Percentiles rank a stretch among this genome's conserved stretches.
Evolutionary conservation across 768 basidiomycete species (phyloP).

Genomic region (Lyophyllum decastes): DNA sequence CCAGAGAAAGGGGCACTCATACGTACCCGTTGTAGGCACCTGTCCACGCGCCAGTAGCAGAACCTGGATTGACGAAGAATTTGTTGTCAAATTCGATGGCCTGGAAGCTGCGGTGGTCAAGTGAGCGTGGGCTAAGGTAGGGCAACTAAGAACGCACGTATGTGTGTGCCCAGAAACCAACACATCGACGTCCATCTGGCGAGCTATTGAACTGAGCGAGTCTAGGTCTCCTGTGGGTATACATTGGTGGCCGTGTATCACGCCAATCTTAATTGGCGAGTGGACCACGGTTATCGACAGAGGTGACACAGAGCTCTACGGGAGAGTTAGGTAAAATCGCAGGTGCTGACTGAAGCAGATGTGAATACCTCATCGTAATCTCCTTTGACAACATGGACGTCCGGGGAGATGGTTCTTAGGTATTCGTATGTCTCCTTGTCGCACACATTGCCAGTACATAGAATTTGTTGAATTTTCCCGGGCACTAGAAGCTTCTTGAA

Average conservation of each 20-base stretch:
- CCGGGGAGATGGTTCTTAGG: slow-evolving; percentile 89
- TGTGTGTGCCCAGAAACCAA: slow-evolving; percentile 93
- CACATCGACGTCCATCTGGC: slow-evolving; percentile 98
- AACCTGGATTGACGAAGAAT: slow-evolving; percentile 96
- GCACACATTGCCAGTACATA: slow-evolving; percentile 97
- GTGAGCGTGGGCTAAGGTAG: not conserved
- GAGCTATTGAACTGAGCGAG: slow-evolving; percentile 81
- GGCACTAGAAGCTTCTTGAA: slow-evolving; percentile 96
- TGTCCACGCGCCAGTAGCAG: slow-evolving; percentile 93
- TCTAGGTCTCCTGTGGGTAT: slow-evolving; percentile 92
- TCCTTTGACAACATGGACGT: slow-evolving; percentile 89
- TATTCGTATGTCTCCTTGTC: slow-evolving; percentile 98
- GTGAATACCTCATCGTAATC: slow-evolving; percentile 90
- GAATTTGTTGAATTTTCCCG: slow-evolving; percentile 97
- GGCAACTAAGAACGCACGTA: slow-evolving; percentile 53
- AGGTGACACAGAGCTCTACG: slow-evolving; percentile 70
- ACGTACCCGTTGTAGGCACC: slow-evolving; percentile 66
- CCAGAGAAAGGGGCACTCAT: not conserved
- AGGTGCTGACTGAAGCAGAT: not conserved
- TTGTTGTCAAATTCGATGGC: slow-evolving; percentile 88
- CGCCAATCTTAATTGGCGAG: slow-evolving; percentile 84
- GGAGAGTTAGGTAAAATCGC: not conserved
- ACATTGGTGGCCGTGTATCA: slow-evolving; percentile 93
- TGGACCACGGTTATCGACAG: slow-evolving; percentile 80
- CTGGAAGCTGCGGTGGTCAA: slow-evolving; percentile 68